Conservation (phyloP, 2,329 filamentous ascomycete species). For the Colletotrichum incanum region DNA sequence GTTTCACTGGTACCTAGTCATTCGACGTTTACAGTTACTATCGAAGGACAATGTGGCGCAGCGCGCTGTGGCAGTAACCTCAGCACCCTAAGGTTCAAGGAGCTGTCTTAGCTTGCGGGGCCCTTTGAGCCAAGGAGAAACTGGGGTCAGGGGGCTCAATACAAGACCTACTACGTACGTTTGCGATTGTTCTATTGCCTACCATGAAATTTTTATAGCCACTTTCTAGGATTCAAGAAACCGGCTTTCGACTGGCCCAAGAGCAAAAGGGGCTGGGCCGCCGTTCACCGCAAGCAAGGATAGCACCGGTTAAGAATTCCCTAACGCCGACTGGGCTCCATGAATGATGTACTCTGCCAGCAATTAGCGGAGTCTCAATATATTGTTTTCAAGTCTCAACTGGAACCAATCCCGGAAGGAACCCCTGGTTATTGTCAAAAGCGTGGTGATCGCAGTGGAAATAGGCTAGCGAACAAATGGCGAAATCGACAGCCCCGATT, state of each 20-base stretch:
- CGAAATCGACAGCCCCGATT: slow-evolving; percentile 33
- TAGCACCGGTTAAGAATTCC: neutral
- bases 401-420: slow-evolving; percentile 1
- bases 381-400: neutral
- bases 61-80: no score
- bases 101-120: no score
- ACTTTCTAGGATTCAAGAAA: neutral
- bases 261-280: neutral
- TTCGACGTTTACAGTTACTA: no score
- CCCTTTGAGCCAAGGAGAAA: no score
- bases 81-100: no score
- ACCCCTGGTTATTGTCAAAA: neutral
- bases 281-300: no score
- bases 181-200: no score
- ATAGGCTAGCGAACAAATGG: slow-evolving; percentile 22
- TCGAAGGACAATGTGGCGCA: no score
- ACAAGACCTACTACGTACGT: no score
- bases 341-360: neutral
- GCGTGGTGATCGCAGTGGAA: slow-evolving; percentile 12
- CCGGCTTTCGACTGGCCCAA: neutral
- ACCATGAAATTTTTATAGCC: neutral
- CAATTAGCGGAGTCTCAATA: neutral
- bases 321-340: neutral
- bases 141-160: no score
- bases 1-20: no score